Conservation (phyloP, 1,139 yeast genomes). For the Wickerhamomyces sp. region DNA sequence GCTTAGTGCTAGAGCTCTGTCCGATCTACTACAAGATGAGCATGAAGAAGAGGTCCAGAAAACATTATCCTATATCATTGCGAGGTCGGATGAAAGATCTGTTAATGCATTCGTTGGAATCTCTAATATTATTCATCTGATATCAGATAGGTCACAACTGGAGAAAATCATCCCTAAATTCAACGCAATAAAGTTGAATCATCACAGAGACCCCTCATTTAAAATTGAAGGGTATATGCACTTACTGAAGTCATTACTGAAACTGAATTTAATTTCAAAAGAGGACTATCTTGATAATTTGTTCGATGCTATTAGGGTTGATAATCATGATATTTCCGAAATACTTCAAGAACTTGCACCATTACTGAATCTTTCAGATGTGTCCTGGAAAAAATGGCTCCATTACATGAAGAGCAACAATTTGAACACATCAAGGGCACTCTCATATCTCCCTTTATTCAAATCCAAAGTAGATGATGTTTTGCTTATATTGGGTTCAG, state of each 20-base stretch:
- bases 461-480: slow-evolving; percentile 8
- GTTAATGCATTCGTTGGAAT: slow-evolving; percentile 17
- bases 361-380: slow-evolving; percentile 4
- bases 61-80: background rate
- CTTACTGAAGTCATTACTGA: slow-evolving; percentile 11
- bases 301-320: slow-evolving; percentile 19
- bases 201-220: slow-evolving; percentile 21
- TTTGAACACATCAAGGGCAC: slow-evolving; percentile 15
- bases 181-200: slow-evolving; percentile 14
- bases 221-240: slow-evolving; percentile 15
- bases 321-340: slow-evolving; percentile 7
- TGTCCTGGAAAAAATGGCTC: slow-evolving; percentile 18
- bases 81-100: slow-evolving; percentile 3
- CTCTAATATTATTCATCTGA: slow-evolving; percentile 14
- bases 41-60: slow-evolving; percentile 1
- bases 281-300: slow-evolving; percentile 10
- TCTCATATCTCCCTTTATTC: slow-evolving; percentile 13
- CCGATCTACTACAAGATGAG: slow-evolving; percentile 2
- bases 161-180: slow-evolving; percentile 8
- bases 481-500: slow-evolving; percentile 10
- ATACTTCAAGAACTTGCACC: slow-evolving; percentile 11
- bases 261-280: background rate
- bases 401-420: slow-evolving; percentile 20
- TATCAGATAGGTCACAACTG: background rate
- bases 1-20: slow-evolving; percentile 20